A percentile compares a stretch with the other conserved stretches of the same genome.
Conservation (phyloP, 495 filamentous ascomycete species). For the Hypoxylon subgilvum region DNA sequence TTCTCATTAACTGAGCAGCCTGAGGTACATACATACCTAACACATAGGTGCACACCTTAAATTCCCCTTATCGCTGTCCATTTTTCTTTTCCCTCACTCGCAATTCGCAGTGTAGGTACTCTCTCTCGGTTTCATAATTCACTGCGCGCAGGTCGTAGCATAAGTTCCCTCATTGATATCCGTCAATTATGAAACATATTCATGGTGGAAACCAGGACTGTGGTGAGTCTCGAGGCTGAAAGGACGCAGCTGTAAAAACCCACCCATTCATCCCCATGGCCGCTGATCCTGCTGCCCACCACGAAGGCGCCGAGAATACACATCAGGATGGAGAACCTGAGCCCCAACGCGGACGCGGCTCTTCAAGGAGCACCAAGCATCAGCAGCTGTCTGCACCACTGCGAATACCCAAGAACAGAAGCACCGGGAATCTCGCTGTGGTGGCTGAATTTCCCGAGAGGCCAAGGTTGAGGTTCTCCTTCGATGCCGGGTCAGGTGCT, state of each 20-base stretch:
- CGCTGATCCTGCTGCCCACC: slow-evolving; percentile 35
- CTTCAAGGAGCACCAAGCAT: slow-evolving; percentile 37
- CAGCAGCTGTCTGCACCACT: slow-evolving; percentile 48
- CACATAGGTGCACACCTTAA: too few relatives aligned
- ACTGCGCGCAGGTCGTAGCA: slow-evolving; percentile 33
- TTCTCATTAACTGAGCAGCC: too few relatives aligned
- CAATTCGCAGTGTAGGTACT: neutral
- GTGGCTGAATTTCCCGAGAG: slow-evolving; percentile 48
- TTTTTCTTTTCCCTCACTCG: slow-evolving; percentile 12
- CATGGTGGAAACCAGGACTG: slow-evolving; percentile 54
- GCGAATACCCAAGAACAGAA: slow-evolving; percentile 68
- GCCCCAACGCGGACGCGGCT: slow-evolving; percentile 36
- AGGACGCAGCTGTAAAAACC: slow-evolving; percentile 23
- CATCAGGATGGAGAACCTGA: slow-evolving; percentile 46
- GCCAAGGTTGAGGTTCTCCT: slow-evolving; percentile 60
- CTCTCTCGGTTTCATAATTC: neutral
- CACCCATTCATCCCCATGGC: slow-evolving; percentile 25
- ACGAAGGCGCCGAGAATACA: slow-evolving; percentile 52
- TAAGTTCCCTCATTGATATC: slow-evolving; percentile 28
- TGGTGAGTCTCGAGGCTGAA: slow-evolving; percentile 48
- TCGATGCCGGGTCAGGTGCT: slow-evolving; percentile 57
- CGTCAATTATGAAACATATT: slow-evolving; percentile 57
- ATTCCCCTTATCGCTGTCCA: slow-evolving; percentile 9
- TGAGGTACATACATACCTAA: neutral
- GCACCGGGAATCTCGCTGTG: slow-evolving; percentile 65